Evolutionary conservation across 2,329 filamentous ascomycete genomes (phyloP), one percentile per base, ranked within the genome.

Genomic region (Stemphylium lycopersici): DNA sequence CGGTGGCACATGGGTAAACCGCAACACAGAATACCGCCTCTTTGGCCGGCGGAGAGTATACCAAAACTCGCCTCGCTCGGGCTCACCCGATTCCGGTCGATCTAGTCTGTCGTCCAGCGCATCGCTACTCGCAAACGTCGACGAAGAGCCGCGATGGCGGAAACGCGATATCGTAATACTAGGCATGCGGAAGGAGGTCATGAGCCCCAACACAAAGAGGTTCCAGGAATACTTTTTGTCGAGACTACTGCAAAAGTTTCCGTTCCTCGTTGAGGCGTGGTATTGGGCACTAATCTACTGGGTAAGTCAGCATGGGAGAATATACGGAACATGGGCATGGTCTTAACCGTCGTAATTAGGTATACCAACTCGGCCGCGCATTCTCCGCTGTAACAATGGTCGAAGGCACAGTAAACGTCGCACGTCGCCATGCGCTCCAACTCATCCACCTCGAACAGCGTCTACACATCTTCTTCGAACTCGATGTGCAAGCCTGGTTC

Each of bases 281-380:
- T 91, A 91, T 65, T 91, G 88, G 88, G 84, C 86, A 2, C 76
- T 90, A 58, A 87, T 91, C 45, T 91, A 91, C 77, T 91, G 88
- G 87, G 88, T 90, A 81, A 65, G 83, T 11, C 20, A 13, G 24
- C 4, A 4, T n/a, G 7, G 2, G 7, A 6, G 4, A 7, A 26
- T 8, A 11, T 12, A 20, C 13, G 5, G 2, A 26, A 22, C 36
- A 24, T n/a, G 16, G 8, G 15, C 7, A 29, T 10, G n/a, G 34
- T 29, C 50, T 57, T 15, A 58, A n/a, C 33, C 33, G 3, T 24
- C 3, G 12, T 16, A 3, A 10, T 36, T 57, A 90, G 87, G 86
- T 89, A 26, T 91, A 91, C 71, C 89, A 91, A 73, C 76, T 91
- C 11, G 88, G 87, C 20, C 86, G 89, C 50, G 89, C 88, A 18